These are phyloP conservation scores for Talaromyces pinophilus DNA, from an alignment of 2,329 filamentous ascomycete species.

Conservation along the genomic window DNA sequence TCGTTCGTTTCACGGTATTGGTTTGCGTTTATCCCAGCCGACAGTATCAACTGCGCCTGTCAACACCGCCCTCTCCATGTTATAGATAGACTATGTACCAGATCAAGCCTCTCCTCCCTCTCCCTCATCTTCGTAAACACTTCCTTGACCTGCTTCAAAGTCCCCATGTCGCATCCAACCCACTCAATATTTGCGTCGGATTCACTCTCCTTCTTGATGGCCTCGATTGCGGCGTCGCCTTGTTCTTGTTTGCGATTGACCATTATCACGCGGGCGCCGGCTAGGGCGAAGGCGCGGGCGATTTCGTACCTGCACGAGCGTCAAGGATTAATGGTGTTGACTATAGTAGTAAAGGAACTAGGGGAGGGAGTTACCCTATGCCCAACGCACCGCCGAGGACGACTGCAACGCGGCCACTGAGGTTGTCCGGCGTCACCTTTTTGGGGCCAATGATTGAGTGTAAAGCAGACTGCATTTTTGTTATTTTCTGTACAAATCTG, in stretches of 20 bases:
- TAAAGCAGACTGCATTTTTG: slow-evolving; percentile 43
- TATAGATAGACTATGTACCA: slow-evolving; percentile 27
- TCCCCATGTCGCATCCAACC: slow-evolving; percentile 47
- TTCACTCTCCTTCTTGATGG: slow-evolving; percentile 34
- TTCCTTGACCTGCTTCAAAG: slow-evolving; percentile 40
- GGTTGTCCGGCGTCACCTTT: slow-evolving; percentile 36
- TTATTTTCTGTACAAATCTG: neutral
- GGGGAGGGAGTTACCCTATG: slow-evolving; percentile 37
- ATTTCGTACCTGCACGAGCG: slow-evolving; percentile 33
- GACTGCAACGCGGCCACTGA: slow-evolving; percentile 42
- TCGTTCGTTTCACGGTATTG: slow-evolving; percentile 41
- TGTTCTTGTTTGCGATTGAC: slow-evolving; percentile 44
- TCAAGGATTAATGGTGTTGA: neutral
- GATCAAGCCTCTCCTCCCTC: slow-evolving; percentile 43
- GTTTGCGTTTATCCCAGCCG: slow-evolving; percentile 49
- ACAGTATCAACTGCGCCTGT: slow-evolving; percentile 39
- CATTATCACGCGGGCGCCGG: slow-evolving; percentile 42
- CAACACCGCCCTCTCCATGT: neutral
- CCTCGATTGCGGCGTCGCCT: slow-evolving; percentile 38
- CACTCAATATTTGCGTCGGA: slow-evolving; percentile 42
- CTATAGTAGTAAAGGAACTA: neutral
- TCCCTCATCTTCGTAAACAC: slow-evolving; percentile 43
- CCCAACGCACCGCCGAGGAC: slow-evolving; percentile 45
- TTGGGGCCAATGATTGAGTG: slow-evolving; percentile 42
- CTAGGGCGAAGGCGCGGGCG: slow-evolving; percentile 36